Percentiles rank a stretch among this genome's conserved stretches.
Evolutionary conservation across 257 asterid genomes (phyloP).

Genomic region (Petunia axillaris): DNA sequence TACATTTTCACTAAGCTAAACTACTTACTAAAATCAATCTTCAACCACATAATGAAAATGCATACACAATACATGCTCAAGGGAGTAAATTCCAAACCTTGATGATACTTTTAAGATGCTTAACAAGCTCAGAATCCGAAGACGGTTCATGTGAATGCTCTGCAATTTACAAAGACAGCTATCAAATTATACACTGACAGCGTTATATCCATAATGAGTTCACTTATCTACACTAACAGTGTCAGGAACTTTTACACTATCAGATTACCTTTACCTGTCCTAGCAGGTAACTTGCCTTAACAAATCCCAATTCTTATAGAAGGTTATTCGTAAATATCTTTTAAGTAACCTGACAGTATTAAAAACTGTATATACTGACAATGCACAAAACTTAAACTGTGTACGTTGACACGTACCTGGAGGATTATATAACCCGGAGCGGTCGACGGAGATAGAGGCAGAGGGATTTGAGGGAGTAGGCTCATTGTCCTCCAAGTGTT

Average conservation of each 20-base stretch:
- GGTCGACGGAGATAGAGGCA: conserved; percentile 78
- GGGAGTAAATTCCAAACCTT: conserved; percentile 45
- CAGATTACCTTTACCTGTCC: too few species aligned
- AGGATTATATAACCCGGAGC: conserved; percentile 72
- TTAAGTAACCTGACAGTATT: too few species aligned
- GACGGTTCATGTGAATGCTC: conserved; percentile 79
- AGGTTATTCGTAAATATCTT: too few species aligned
- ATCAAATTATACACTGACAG: neutral
- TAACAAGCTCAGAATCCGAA: conserved; percentile 76
- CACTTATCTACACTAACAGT: too few species aligned
- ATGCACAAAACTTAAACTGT: too few species aligned
- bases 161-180: conserved; percentile 35
- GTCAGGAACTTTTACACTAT: too few species aligned
- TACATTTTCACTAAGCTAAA: neutral
- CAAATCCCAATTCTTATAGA: too few species aligned
- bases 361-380: too few species aligned
- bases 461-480: conserved; percentile 43
- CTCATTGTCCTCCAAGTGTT: conserved; percentile 56
- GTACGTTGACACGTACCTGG: conserved; percentile 46
- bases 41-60: neutral
- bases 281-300: too few species aligned
- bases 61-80: neutral
- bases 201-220: too few species aligned
- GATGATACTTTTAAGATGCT: conserved; percentile 81
- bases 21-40: neutral